Evolutionary conservation across 345 rosid genomes (phyloP).

Genomic region (Gossypium herbaceum): DNA sequence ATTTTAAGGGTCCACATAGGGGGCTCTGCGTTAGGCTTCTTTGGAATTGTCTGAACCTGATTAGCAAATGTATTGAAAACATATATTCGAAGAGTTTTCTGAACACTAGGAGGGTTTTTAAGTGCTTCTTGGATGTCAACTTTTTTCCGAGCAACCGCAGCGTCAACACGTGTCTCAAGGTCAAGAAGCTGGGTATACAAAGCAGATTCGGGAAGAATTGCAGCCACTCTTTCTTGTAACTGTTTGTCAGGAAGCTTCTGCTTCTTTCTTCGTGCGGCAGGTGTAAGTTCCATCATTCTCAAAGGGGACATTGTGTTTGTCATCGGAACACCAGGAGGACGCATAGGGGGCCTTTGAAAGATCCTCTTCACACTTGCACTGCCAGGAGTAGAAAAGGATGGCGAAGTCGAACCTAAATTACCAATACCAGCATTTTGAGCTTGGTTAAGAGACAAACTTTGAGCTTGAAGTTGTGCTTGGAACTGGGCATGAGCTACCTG

Average conservation of each 20-base stretch:
- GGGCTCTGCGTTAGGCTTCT: conserved; percentile 81
- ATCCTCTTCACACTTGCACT: conserved; percentile 45
- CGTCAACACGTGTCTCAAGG: conserved; percentile 87
- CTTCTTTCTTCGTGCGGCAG: conserved; percentile 84
- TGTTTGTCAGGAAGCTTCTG: conserved; percentile 94
- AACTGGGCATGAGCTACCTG: conserved; percentile 48
- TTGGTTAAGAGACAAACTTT: conserved; percentile 54
- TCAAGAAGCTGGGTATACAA: conserved; percentile 95
- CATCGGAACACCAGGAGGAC: conserved; percentile 73
- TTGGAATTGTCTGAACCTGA: conserved; percentile 76
- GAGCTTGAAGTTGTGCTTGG: conserved; percentile 83
- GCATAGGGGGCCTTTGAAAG: conserved; percentile 67
- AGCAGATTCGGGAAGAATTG: conserved; percentile 92
- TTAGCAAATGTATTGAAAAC: conserved; percentile 86
- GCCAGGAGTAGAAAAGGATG: conserved; percentile 36
- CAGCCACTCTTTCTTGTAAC: conserved; percentile 82
- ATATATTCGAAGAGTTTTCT: conserved; percentile 89
- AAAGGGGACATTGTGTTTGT: conserved; percentile 56
- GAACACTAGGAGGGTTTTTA: conserved; percentile 82
- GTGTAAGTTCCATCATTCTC: conserved; percentile 71
- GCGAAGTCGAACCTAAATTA: conserved; percentile 63
- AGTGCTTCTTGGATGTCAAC: conserved; percentile 95
- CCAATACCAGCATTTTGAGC: conserved; percentile 52
- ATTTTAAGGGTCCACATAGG: conserved; percentile 94
- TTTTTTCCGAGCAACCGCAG: conserved; percentile 87